Evolutionary conservation across 129 eudicot genomes (phyloP), one percentile per base, ranked within the genome.

Genomic region (Erigeron canadensis): DNA sequence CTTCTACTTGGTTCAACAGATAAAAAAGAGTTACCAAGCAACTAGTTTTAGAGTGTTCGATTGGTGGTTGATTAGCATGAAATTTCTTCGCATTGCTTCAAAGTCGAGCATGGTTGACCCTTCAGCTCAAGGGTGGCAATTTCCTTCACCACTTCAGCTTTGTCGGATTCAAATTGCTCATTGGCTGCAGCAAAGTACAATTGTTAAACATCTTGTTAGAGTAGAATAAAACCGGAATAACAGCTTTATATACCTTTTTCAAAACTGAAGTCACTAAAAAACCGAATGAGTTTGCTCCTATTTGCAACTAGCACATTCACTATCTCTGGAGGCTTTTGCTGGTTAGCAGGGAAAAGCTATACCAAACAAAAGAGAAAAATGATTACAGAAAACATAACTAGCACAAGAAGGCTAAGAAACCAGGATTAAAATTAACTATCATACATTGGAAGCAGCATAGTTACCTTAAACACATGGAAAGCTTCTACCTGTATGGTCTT

Each of bases 381-480:
- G 21, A 34, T 47, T 43, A 15, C 7, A 39, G 2, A 34, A 72
- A 76, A 48, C 19, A 8, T 18, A 19, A 80, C 12, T 16, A 12
- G 13, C 4, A 61, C 5, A 46, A 15, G 0, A 57, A 53, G 34
- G 15, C 53, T 4, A 16, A 48, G 21, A 50, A 19, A 53, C 12
- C 4, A 15, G 10, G 17, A 40, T 1, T 5, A 43, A 3, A 41
- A 56, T 56, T 56, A 42, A 58, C 7, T 54, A 41, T 43, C n/a
- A n/a, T n/a, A n/a, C n/a, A 8, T 16, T 28, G 43, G 39, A 37
- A 6, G 10, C 58, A 46, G 16, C 4, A 42, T 50, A 10, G 60
- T 19, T 59, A 81, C 91, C 91, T 83, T 86, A 60, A 86, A 86
- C 63, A 86, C 88, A 75, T 86, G 88, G 79, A 86, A 86, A 64